Base-by-base conservation (phyloP, 768 basidiomycete species). In the Mycena galericulata region DNA sequence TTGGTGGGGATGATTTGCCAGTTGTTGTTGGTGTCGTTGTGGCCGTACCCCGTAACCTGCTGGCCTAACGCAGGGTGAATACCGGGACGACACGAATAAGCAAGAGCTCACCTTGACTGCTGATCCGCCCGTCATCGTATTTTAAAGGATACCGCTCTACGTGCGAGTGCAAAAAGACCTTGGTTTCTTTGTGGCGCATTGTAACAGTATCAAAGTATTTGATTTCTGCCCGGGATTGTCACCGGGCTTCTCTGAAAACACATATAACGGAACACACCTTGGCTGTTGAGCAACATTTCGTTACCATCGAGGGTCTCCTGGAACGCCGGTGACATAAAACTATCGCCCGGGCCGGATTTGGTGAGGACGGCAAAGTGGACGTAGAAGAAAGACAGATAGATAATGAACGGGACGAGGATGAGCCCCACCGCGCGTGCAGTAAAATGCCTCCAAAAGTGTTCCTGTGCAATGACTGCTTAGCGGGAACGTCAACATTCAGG, bases 241-340 rank as follows among this genome's bases (percentile, higher is more conserved):
- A 53, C 38, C 24, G 2, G 27, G 18, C 2, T 14, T 53, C 46
- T 49, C 1, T 57, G 49, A 8, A 58, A 50, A 6, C n/a, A 10
- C 14, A 18, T 10, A 20, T 18, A 55, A 26, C 0, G 20, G 24
- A 10, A 71, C 85, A 63, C 72, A 96, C 97, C 97, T 83, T 97
- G 92, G 71, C 95, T 93, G 75, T 95, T 95, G 69, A 98, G 77
- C 63, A 98, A 81, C 80, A 99, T 85, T 75, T 99, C 96, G 72
- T 98, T 99, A 32, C 96, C 96, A 24, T 85, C 79, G 56, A 99
- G 84, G 20, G 96, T 98, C 81, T 99, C 96, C 80, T 99, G 98
- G 89, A 99, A 99, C 6, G 90, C 91, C 8, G 98, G 97, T 77
- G 93, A 96, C 98, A 99, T 99, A 84, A 99, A 99, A 41, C 86